Evolutionary conservation across 2,329 filamentous ascomycete genomes (phyloP).

Genomic region (Colletotrichum sp.): DNA sequence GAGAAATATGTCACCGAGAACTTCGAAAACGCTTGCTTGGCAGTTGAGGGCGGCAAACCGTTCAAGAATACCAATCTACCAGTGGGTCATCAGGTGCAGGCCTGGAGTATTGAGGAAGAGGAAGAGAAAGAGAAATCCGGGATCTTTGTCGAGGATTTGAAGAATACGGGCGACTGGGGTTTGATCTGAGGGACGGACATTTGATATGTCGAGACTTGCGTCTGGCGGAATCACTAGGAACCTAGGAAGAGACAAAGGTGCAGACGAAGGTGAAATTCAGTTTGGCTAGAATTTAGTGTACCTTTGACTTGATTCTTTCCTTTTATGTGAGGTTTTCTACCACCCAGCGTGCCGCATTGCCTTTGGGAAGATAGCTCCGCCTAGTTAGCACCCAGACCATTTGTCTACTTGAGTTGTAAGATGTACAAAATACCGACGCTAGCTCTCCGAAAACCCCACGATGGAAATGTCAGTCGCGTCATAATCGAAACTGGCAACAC

Average conservation of each 20-base stretch:
- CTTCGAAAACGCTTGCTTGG: neutral
- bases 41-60: neutral
- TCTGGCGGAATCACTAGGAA: neutral
- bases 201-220: neutral
- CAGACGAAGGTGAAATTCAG: accelerated
- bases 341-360: neutral
- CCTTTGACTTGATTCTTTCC: accelerated
- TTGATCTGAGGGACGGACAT: neutral
- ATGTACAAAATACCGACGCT: neutral
- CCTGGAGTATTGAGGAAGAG: neutral
- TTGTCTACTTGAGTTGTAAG: neutral
- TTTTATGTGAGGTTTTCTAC: accelerated
- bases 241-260: neutral
- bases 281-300: neutral
- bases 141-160: neutral
- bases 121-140: neutral
- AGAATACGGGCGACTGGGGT: neutral
- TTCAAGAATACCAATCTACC: neutral
- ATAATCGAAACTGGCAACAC: neutral
- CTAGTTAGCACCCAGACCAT: neutral
- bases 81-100: neutral
- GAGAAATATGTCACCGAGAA: neutral
- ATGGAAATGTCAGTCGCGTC: neutral
- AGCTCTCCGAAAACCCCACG: neutral
- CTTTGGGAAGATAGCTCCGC: neutral